phyloP scores from a whole-genome alignment of 1,139 yeast species.

The Geotrichum citri-aurantii region DNA sequence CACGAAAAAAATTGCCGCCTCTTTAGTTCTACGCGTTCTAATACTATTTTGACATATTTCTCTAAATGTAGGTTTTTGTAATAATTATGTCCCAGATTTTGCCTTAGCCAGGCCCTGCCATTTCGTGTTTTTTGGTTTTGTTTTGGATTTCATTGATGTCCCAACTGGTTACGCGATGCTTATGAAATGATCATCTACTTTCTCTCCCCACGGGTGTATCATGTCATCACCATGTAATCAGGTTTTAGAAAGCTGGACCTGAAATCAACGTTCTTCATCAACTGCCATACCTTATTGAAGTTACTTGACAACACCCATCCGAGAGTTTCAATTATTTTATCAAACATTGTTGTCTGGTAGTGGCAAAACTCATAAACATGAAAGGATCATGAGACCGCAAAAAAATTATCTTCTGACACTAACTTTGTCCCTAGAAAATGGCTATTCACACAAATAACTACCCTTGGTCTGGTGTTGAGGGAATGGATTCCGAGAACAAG shows the following conservation, averaged over 20 bases:
- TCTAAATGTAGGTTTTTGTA: neutral
- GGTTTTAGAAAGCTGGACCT: neutral
- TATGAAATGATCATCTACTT: neutral
- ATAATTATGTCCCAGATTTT: neutral
- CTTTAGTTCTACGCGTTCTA: neutral
- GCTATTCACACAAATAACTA: slow-evolving; percentile 12
- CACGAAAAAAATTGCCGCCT: neutral
- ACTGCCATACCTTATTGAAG: neutral
- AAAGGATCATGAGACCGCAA: neutral
- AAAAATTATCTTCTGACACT: neutral
- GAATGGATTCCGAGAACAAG: slow-evolving; percentile 14
- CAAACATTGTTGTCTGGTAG: neutral
- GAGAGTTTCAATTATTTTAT: neutral
- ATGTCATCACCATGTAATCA: neutral
- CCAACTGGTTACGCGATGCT: neutral
- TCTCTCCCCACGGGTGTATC: neutral
- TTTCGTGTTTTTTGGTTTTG: neutral
- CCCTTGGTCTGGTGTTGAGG: slow-evolving; percentile 16
- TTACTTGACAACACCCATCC: neutral
- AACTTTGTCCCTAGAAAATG: neutral
- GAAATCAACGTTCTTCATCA: neutral
- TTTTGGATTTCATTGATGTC: neutral
- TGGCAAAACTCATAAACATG: neutral
- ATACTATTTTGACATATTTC: neutral
- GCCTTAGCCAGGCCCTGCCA: neutral